These are phyloP conservation scores for Annulohypoxylon maeteangense DNA, from an alignment of 495 filamentous ascomycete species.

Conservation along the genomic window DNA sequence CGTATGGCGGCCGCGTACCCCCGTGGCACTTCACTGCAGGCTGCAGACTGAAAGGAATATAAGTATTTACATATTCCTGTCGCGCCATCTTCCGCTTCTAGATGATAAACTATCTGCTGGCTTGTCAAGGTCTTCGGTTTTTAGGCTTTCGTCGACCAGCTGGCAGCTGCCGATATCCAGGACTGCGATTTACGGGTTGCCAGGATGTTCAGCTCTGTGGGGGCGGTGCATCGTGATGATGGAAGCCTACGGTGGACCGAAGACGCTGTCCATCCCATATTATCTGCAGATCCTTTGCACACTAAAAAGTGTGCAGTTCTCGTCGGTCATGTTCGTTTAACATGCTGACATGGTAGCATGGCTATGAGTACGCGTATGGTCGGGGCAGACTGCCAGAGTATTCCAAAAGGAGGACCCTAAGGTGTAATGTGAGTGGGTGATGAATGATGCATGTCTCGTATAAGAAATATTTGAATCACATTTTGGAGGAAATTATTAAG, in stretches of 20 bases:
- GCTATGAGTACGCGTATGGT: background rate
- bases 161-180: background rate
- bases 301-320: background rate
- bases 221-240: conserved; percentile 24
- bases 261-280: background rate
- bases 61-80: conserved; percentile 4
- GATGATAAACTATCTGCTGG: background rate
- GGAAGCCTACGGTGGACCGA: conserved; percentile 1
- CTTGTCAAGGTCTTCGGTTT: background rate
- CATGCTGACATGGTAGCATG: background rate
- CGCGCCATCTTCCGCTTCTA: conserved; percentile 6
- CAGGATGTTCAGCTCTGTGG: conserved; percentile 33
- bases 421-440: background rate
- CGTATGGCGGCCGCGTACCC: conserved; percentile 23
- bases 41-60: background rate
- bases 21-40: conserved; percentile 16
- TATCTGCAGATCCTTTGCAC: background rate
- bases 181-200: conserved; percentile 3
- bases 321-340: background rate
- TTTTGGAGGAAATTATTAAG: background rate
- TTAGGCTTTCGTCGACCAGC: background rate
- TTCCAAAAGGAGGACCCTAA: background rate
- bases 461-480: background rate
- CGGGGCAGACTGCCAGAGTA: background rate
- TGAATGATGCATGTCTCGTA: background rate